Base-by-base conservation (phyloP, 768 basidiomycete genomes). In the Calvatia gigantea region DNA sequence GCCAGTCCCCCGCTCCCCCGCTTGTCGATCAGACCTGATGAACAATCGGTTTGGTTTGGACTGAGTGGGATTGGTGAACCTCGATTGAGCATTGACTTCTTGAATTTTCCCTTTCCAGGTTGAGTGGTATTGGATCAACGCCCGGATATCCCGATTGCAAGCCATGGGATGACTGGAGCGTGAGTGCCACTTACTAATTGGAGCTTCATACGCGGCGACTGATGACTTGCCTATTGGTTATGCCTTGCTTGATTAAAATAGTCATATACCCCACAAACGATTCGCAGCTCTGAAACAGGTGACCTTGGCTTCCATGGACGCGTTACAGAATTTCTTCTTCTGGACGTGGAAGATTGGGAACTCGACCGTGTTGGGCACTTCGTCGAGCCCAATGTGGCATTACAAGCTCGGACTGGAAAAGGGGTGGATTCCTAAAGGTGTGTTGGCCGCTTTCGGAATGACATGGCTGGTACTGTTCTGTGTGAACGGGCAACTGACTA, bases 261-360 rank as follows among this genome's bases (percentile, higher is more conserved):
- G 72, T 76, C 68, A 17, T 95, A 87, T 75, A 69, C 80, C 51
- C 65, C 75, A 25, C 73, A 76, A 19, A 81, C 79, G 61, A 87
- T 91, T 68, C n/a, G 68, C 72, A 11, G 73, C 75, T 31, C 74
- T 91, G 54, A 75, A 78, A 71, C 72, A 85, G 57, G 85, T 93
- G 50, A 83, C 88, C 4, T 65, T 89, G 62, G 82, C 87, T 21
- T 85, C 86, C 56, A 96, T 96, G 92, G 91, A 94, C 62, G 87
- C 92, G 23, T 75, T 95, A 19, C 87, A 93, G 75, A 88, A 95
- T 69, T 94, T 82, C 79, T 96, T 95, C 78, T 95, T 92, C 78
- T 97, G 94, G 94, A 94, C 91, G 0, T 96, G 91, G 91, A 93
- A 92, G 70, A 93, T 95, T 57, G 91, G 92, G 48, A 85, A 88